A percentile compares a stretch with the other conserved stretches of the same genome.
Evolutionary conservation across 2,329 filamentous ascomycete species (phyloP).

Genomic region (Sphaerulina musiva): DNA sequence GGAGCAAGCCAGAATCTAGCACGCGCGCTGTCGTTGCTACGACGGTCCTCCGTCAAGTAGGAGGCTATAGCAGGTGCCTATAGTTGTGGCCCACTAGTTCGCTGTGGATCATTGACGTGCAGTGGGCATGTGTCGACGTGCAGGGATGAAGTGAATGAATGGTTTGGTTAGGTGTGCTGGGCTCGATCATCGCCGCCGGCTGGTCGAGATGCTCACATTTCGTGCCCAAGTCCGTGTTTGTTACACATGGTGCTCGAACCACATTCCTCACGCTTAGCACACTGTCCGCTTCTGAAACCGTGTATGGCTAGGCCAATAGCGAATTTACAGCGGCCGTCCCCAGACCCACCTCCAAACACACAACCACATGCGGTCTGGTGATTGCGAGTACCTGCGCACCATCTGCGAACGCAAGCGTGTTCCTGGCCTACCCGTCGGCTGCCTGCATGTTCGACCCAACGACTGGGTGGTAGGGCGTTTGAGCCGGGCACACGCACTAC

Average conservation of each 20-base stretch:
- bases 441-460: conserved; percentile 28
- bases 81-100: conserved; percentile 19
- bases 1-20: conserved; percentile 21
- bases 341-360: conserved; percentile 10
- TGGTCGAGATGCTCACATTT: neutral
- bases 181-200: neutral
- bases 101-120: conserved; percentile 23
- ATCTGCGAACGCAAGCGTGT: conserved; percentile 33
- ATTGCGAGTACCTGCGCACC: conserved; percentile 28
- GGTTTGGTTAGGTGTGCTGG: conserved; percentile 12
- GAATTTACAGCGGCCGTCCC: conserved; percentile 6
- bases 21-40: conserved; percentile 16
- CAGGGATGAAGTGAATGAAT: conserved; percentile 13
- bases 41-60: conserved; percentile 4
- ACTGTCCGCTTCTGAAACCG: conserved; percentile 21
- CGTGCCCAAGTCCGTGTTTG: conserved; percentile 12
- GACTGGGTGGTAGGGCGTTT: conserved; percentile 25
- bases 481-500: conserved; percentile 18
- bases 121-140: conserved; percentile 26
- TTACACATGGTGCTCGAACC: conserved; percentile 19
- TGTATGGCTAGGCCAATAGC: conserved; percentile 14
- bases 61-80: conserved; percentile 18
- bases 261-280: conserved; percentile 26
- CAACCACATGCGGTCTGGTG: conserved; percentile 18
- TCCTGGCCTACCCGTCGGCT: conserved; percentile 25